Evolutionary conservation across 2,329 filamentous ascomycete genomes (phyloP), one percentile per base, ranked within the genome.

Genomic region (Myriosclerotinia curreyana): DNA sequence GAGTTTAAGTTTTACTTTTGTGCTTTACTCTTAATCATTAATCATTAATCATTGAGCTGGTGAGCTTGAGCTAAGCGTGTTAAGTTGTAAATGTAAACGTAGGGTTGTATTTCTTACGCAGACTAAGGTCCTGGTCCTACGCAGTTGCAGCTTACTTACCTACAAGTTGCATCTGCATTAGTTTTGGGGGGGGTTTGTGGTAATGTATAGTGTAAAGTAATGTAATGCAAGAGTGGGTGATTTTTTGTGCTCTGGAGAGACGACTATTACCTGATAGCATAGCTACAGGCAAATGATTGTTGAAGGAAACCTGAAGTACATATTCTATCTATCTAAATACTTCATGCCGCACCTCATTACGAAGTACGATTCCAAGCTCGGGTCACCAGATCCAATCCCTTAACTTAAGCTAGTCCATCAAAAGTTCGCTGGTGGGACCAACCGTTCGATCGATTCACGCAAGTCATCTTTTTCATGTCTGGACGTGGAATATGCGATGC

Each of bases 401-500:
- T 40, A 14, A 40, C 40, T 44, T 42, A 56, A 42, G 9, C 3
- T 56, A 31, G 11, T 31, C 17, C 9, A 2, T 11, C 20, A 11
- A 51, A 5, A 46, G 14, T 56, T 56, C 54, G 54, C 54, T 58
- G 34, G 54, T 22, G 42, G 28, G 36, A 42, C 14, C 3, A n/a
- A 22, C 54, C n/a, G 34, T 22, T 48, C 14, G n/a, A 25, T 48
- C 42, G 12, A 34, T 56, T 17, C 54, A 46, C 22, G 54, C 40
- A 58, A 36, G 44, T 36, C 31, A n/a, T n/a, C n/a, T n/a, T n/a
- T n/a, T n/a, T n/a, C n/a, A n/a, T n/a, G n/a, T n/a, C n/a, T n/a
- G n/a, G n/a, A n/a, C 9, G 22, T 34, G 20, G 14, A 28, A 15
- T 44, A 58, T 58, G 25, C 36, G 22, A 48, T 58, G 54, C 54